Evolutionary conservation across 2,329 filamentous ascomycete species (phyloP).

Genomic region (Hortaea werneckii): DNA sequence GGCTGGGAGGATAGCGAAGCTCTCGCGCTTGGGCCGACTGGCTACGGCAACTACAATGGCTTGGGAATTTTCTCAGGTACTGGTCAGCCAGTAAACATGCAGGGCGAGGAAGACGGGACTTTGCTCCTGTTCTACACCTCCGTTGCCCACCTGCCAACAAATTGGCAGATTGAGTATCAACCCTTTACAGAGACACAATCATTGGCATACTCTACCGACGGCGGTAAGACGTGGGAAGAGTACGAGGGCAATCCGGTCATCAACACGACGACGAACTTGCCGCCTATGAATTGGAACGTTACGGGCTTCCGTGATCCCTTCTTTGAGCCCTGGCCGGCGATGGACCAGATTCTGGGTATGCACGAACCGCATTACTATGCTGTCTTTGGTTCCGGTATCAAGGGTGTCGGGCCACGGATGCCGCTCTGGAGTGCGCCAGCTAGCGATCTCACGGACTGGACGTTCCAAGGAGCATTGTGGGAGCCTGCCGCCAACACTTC

Average conservation of each 20-base stretch:
- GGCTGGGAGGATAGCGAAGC: constrained; percentile 37
- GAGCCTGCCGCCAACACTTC: constrained; percentile 33
- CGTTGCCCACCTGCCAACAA: constrained; percentile 36
- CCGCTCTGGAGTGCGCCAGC: constrained; percentile 38
- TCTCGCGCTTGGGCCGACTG: constrained; percentile 30
- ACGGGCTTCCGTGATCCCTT: constrained; percentile 33
- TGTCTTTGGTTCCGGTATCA: constrained; percentile 38
- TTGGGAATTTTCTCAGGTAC: constrained; percentile 46
- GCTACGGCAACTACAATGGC: constrained; percentile 37
- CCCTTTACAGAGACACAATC: constrained; percentile 38
- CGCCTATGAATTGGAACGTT: constrained; percentile 36
- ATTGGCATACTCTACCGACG: constrained; percentile 35
- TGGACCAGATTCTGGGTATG: constrained; percentile 33
- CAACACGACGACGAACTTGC: constrained; percentile 21
- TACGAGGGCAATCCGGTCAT: constrained; percentile 39
- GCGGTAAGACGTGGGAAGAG: constrained; percentile 38
- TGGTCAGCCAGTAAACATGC: constrained; percentile 38
- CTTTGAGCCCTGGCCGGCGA: constrained; percentile 27
- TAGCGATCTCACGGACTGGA: constrained; percentile 36
- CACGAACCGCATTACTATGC: constrained; percentile 36
- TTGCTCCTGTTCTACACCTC: constrained; percentile 40
- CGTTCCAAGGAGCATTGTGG: constrained; percentile 37
- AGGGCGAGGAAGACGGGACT: constrained; percentile 37
- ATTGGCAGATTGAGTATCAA: constrained; percentile 35
- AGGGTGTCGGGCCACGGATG: constrained; percentile 36